phyloP scores from a whole-genome alignment of 2,329 filamentous ascomycete species.

The Fusarium sp. region DNA sequence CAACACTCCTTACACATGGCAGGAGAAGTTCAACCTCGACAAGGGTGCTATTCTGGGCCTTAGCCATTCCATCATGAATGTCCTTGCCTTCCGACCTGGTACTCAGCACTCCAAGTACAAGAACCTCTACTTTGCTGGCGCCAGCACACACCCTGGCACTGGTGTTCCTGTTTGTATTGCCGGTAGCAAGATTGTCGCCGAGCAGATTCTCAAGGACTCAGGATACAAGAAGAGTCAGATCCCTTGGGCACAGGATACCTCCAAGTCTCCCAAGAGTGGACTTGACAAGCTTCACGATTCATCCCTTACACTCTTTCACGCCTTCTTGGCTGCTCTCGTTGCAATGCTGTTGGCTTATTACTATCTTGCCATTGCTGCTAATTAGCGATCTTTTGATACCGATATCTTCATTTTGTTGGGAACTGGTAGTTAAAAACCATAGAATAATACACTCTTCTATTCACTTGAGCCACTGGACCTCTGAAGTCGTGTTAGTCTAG shows the following conservation, averaged over 20 bases:
- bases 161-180: constrained; percentile 80
- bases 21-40: constrained; percentile 76
- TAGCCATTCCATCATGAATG: constrained; percentile 79
- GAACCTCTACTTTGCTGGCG: constrained; percentile 76
- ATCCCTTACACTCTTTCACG: constrained; percentile 22
- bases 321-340: constrained; percentile 19
- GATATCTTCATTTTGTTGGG: background rate
- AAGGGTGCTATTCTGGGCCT: constrained; percentile 79
- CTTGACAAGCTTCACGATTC: constrained; percentile 29
- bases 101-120: constrained; percentile 63
- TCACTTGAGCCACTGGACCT: background rate
- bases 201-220: constrained; percentile 52
- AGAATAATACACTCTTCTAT: background rate
- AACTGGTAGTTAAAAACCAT: background rate
- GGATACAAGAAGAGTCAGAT: constrained; percentile 16
- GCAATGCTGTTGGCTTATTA: constrained; percentile 20
- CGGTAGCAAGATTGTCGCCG: constrained; percentile 69
- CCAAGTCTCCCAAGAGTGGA: background rate
- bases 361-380: constrained; percentile 14
- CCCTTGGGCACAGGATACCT: constrained; percentile 11
- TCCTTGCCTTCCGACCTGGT: constrained; percentile 72
- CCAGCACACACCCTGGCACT: constrained; percentile 79
- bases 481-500: background rate
- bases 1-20: constrained; percentile 75
- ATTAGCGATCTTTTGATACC: constrained; percentile 1